These are phyloP conservation scores for Zygotorulaspora danielsina DNA, from an alignment of 805 yeast genomes.

Conservation along the genomic window DNA sequence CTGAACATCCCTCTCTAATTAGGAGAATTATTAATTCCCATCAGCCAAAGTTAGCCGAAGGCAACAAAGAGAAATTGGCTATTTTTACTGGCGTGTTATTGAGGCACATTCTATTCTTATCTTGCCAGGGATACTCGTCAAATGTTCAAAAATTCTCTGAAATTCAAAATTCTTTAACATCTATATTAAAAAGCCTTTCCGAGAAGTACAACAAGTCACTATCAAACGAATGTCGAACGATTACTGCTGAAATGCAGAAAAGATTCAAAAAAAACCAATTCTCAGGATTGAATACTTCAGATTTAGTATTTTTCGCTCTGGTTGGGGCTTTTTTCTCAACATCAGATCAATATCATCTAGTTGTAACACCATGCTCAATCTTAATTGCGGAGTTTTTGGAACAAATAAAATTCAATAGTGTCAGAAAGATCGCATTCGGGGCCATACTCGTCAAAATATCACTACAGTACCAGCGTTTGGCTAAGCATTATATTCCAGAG, in stretches of 20 bases:
- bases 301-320: constrained; percentile 61
- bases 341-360: constrained; percentile 91
- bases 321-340: constrained; percentile 84
- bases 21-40: constrained; percentile 53
- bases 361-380: constrained; percentile 78
- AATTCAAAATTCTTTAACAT: constrained; percentile 42
- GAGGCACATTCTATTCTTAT: constrained; percentile 53
- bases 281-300: constrained; percentile 42
- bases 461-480: constrained; percentile 67
- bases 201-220: constrained; percentile 61
- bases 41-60: constrained; percentile 75
- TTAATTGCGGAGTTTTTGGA: constrained; percentile 68
- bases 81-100: constrained; percentile 58
- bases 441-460: constrained; percentile 61
- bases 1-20: constrained; percentile 46
- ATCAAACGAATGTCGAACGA: constrained; percentile 57
- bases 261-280: constrained; percentile 42
- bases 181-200: constrained; percentile 52
- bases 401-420: constrained; percentile 41
- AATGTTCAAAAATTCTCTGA: constrained; percentile 36
- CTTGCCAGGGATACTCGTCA: constrained; percentile 37
- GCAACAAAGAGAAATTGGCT: constrained; percentile 73
- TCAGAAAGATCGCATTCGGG: constrained; percentile 52
- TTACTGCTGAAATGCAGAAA: constrained; percentile 51
- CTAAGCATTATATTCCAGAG: constrained; percentile 84